phyloP scores from a whole-genome alignment of 139 green algal species.

The Volvox reticuliferus region DNA sequence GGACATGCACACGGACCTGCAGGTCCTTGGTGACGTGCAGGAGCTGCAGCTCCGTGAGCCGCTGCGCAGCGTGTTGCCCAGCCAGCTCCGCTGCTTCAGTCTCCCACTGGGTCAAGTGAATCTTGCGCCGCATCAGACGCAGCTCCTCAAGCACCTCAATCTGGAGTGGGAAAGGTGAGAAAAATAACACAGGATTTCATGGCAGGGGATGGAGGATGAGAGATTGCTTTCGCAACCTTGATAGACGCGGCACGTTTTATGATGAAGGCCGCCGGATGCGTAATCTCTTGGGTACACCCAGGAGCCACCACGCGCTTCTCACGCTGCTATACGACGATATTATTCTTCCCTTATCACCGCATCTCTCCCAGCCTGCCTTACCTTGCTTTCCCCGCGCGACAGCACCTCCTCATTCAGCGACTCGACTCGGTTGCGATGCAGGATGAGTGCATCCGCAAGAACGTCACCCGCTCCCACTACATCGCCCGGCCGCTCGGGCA shows the following conservation, averaged over 20 bases:
- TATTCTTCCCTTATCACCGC: background rate
- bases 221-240: too few species aligned
- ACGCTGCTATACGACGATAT: too few species aligned
- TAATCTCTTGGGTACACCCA: too few species aligned
- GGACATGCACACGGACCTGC: conserved; percentile 28
- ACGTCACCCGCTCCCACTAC: conserved; percentile 1
- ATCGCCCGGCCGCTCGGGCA: conserved; percentile 21
- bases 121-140: conserved; percentile 9
- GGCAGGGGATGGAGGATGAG: too few species aligned
- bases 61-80: conserved; percentile 21
- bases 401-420: conserved; percentile 48
- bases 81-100: conserved; percentile 23
- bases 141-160: conserved; percentile 47
- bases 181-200: too few species aligned
- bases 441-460: conserved; percentile 16
- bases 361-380: background rate
- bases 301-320: too few species aligned
- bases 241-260: too few species aligned
- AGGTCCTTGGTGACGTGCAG: conserved; percentile 65
- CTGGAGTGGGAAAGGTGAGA: conserved; percentile 10
- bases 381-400: conserved; percentile 48
- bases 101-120: conserved; percentile 48
- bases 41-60: conserved; percentile 59
- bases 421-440: conserved; percentile 39
- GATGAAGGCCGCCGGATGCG: too few species aligned